Evolutionary conservation across 2,329 filamentous ascomycete genomes (phyloP).

Genomic region (Ilyonectria robusta): DNA sequence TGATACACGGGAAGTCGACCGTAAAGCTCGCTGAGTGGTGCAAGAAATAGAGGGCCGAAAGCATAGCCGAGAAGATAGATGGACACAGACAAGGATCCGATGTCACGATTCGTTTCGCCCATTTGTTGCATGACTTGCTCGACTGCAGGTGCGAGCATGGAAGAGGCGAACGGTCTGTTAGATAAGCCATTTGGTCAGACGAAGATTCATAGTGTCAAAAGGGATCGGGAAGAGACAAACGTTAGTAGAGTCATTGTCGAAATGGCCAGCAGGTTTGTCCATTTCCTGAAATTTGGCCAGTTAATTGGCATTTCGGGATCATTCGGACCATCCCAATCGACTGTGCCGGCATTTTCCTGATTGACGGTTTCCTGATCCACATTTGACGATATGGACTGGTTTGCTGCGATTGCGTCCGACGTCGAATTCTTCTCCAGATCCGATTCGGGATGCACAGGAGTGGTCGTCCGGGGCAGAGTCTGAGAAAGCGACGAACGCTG

Average conservation of each 20-base stretch:
- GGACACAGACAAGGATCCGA: constrained; percentile 46
- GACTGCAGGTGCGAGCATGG: constrained; percentile 33
- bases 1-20: constrained; percentile 61
- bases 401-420: too few species aligned
- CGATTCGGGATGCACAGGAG: too few species aligned
- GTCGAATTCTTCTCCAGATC: too few species aligned
- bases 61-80: constrained; percentile 62
- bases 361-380: too few species aligned
- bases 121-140: constrained; percentile 31
- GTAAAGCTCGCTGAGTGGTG: constrained; percentile 64
- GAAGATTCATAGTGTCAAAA: not conserved
- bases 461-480: too few species aligned
- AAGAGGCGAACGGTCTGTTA: constrained; percentile 34
- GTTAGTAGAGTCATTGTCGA: constrained; percentile 30
- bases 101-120: constrained; percentile 26
- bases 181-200: not conserved
- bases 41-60: constrained; percentile 63
- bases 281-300: constrained; percentile 33
- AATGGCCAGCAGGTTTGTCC: constrained; percentile 23
- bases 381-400: too few species aligned
- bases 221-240: constrained; percentile 9
- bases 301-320: constrained; percentile 32
- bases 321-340: constrained; percentile 31
- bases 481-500: too few species aligned
- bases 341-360: not conserved